Base-by-base conservation (phyloP, 441 rosid species). In the Rhodomyrtus psidioides region DNA sequence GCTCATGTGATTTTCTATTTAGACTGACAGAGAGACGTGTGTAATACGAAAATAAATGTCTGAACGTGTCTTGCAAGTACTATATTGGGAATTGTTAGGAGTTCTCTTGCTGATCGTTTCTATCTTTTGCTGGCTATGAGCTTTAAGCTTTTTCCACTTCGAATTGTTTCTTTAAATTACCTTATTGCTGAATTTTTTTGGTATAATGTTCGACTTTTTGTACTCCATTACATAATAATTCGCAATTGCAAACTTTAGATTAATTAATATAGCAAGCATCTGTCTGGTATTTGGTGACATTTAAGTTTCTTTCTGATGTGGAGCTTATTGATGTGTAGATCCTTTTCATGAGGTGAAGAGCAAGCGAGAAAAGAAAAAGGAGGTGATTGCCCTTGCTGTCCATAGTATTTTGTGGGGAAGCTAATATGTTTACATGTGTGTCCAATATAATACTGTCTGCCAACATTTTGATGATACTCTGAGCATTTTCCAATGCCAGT, bases 291-390 rank as follows among this genome's bases (percentile, higher is more conserved):
- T 56, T 65, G 76, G 65, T 53, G 42, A 27, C 70, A 44, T 65
- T 55, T 62, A 16, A 39, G n/a, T 34, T 53, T 54, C 46, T 88
- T 34, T 82, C 88, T 89, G 55, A 90, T 82, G 23, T 27, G 53
- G 81, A 59, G 85, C 81, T 83, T 89, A 24, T 86, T 82, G 81
- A 55, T 49, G 12, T 93, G 83, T 90, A 97, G 99, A 97, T 94
- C 97, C 99, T 86, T 97, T 97, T 90, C 99, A 84, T 34, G 98
- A 97, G 92, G 99, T 97, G 90, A 97, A 95, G 95, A 96, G 99
- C 93, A 97, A 96, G 87, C 92, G 98, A 84, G 99, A 96, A 81
- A 97, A 95, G 94, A 94, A 95, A 91, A 97, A 96, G 88, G 99
- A 95, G 98, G 99, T 95, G 82, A 83, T 91, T 88, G 74, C 54